Conservation (phyloP, 371 early-diverging fungal genomes). For the Globomyces sp. region DNA sequence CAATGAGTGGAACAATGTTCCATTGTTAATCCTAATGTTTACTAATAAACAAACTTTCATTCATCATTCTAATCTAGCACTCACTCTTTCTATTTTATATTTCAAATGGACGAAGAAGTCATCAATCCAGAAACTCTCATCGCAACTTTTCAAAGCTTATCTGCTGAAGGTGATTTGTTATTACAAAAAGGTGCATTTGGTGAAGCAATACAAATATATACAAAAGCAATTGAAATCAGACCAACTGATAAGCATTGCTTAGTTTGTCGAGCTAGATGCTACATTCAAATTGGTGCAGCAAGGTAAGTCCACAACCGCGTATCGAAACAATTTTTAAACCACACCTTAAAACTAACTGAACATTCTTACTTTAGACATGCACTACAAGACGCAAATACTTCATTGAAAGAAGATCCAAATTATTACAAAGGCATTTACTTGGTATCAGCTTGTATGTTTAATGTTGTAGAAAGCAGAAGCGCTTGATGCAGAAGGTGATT, state of each 20-base stretch:
- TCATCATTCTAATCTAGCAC: conserved; percentile 1
- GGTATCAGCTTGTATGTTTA: no score
- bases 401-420: conserved; percentile 39
- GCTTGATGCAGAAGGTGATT: conserved; percentile 52
- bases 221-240: conserved; percentile 45
- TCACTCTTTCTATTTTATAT: neutral
- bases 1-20: neutral
- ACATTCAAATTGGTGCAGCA: conserved; percentile 39
- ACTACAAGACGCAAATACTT: conserved; percentile 44
- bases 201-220: conserved; percentile 45
- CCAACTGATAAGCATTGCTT: conserved; percentile 50
- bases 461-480: conserved; percentile 45
- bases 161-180: conserved; percentile 52
- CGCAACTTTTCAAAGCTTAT: conserved; percentile 46
- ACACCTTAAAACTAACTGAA: no score
- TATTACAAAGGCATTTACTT: conserved; percentile 48
- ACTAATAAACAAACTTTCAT: conserved; percentile 2
- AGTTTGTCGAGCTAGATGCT: conserved; percentile 49
- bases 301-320: no score
- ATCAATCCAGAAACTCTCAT: conserved; percentile 39
- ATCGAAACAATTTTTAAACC: neutral
- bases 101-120: conserved; percentile 15
- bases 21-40: neutral
- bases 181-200: conserved; percentile 39
- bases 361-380: conserved; percentile 14